Base-by-base conservation (phyloP, 1,284 basidiomycete genomes). In the Puccinia hordei region DNA sequence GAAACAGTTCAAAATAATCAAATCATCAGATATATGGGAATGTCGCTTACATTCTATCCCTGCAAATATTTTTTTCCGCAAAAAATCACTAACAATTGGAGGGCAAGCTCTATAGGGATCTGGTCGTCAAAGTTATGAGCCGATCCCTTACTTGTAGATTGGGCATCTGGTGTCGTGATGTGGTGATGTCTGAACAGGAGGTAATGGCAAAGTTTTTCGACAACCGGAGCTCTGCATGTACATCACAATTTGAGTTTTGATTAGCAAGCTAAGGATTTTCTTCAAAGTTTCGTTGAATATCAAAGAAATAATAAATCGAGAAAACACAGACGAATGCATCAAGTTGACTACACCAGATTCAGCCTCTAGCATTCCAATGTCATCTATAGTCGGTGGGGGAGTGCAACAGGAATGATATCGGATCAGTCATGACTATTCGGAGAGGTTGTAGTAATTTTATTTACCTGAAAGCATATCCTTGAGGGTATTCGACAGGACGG, bases 341-440 rank as follows among this genome's bases (percentile, higher is more conserved):
- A 79, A 38, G 46, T 79, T 72, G 44, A 79, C 68, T 13, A 79
- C 77, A 8, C 77, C 77, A 69, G 77, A 79, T 38, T 79, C 68
- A 30, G 77, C 35, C 65, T 79, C 77, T 15, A 79, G 24, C 77
- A 79, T 79, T 10, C 77, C 77, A 30, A 79, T 72, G 69, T 79
- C 77, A 27, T 78, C 75, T 78, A 41, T n/a, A 30, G 17, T 30
- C 0, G 44, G 15, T 41, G 24, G 13, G 15, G 30, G 41, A n/a
- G 55, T 9, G 0, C 49, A 2, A 73, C n/a, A 49, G 22, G 4
- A 55, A 38, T 13, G 41, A 30, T 24, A 41, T 22, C 0, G 0
- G 41, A 49, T 68, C 66, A 68, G 66, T 22, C 41, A 46, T 27
- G 8, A 2, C 17, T 46, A 2, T 27, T 68, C 27, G 22, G 13